Conservation (phyloP, 768 basidiomycete genomes). For the Leccinum variicolor region DNA sequence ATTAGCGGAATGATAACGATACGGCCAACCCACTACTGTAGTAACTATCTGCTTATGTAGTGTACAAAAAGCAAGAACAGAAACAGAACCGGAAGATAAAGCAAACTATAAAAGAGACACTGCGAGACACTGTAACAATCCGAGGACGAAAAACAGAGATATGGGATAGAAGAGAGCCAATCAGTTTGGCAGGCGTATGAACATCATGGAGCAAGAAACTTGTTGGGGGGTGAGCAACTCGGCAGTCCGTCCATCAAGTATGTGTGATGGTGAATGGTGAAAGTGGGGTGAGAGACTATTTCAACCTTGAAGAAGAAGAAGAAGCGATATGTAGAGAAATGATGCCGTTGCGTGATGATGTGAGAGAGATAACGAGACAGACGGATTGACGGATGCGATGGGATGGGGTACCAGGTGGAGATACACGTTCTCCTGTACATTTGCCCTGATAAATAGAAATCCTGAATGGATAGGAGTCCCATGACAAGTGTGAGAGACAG, state of each 20-base stretch:
- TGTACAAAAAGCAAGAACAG: constrained; percentile 32
- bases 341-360: constrained; percentile 30
- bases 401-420: constrained; percentile 24
- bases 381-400: constrained; percentile 23
- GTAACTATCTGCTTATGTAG: constrained; percentile 45
- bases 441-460: constrained; percentile 33
- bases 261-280: constrained; percentile 13
- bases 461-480: constrained; percentile 29
- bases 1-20: constrained; percentile 63
- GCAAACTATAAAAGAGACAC: constrained; percentile 17
- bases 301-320: constrained; percentile 17
- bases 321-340: constrained; percentile 22
- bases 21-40: constrained; percentile 55
- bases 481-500: constrained; percentile 21
- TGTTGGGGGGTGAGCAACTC: constrained; percentile 13
- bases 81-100: constrained; percentile 21
- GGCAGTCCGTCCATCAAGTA: constrained; percentile 21
- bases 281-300: constrained; percentile 8
- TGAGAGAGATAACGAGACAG: constrained; percentile 20
- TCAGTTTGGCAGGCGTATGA: constrained; percentile 9
- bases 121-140: constrained; percentile 16
- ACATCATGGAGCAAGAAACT: constrained; percentile 15
- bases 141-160: constrained; percentile 12
- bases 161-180: constrained; percentile 9
- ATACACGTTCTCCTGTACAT: constrained; percentile 27